Evolutionary conservation across 306 rosid species (phyloP).

Genomic region (Gastrolobium bilobum): DNA sequence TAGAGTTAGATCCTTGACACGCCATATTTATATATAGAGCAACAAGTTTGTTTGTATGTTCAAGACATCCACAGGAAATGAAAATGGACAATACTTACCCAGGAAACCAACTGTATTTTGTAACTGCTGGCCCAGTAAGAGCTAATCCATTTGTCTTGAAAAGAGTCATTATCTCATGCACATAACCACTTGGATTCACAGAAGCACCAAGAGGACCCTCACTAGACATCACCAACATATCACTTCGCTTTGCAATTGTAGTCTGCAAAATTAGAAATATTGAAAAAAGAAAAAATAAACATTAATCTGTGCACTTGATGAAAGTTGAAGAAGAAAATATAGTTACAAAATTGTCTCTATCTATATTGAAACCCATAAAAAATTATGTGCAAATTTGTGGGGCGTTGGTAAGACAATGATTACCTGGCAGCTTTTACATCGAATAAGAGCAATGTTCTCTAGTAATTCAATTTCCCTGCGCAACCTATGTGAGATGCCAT

Average conservation of each 20-base stretch:
- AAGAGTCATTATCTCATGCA: constrained; percentile 91
- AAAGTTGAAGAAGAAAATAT: constrained; percentile 28
- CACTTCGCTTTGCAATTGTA: constrained; percentile 83
- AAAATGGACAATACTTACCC: constrained; percentile 71
- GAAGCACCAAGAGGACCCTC: constrained; percentile 98
- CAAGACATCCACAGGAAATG: constrained; percentile 38
- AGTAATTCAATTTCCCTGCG: constrained; percentile 96
- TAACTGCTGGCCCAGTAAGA: constrained; percentile 65
- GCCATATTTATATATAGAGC: background rate
- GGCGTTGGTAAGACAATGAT: constrained; percentile 39
- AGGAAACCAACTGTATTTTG: constrained; percentile 97
- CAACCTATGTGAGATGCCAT: constrained; percentile 86
- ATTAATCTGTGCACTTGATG: constrained; percentile 25
- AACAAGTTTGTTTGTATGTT: constrained; percentile 34
- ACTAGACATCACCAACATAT: constrained; percentile 94
- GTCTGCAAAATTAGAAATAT: constrained; percentile 65
- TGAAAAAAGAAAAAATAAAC: background rate
- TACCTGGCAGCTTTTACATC: constrained; percentile 84
- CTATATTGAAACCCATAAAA: constrained; percentile 10
- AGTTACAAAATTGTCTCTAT: background rate
- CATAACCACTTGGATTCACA: constrained; percentile 77
- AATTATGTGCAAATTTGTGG: constrained; percentile 12
- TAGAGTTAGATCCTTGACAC: constrained; percentile 16
- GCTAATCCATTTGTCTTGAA: constrained; percentile 79
- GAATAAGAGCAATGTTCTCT: constrained; percentile 77